Conservation (phyloP, 73 alveolate species). For the Stentor coeruleus region DNA sequence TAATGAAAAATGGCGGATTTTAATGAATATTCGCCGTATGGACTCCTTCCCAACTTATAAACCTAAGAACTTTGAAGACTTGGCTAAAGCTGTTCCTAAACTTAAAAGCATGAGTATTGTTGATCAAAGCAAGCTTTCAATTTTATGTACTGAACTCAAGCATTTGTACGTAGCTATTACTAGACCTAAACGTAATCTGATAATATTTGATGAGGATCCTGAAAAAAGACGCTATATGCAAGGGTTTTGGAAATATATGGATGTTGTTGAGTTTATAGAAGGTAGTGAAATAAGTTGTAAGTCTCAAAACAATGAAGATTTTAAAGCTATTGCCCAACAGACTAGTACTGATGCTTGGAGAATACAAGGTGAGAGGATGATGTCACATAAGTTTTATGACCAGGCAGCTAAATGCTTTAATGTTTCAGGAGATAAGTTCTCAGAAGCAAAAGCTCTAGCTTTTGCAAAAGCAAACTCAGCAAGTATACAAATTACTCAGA, state of each 20-base stretch:
- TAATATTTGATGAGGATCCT: conserved; percentile 72
- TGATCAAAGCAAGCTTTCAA: conserved; percentile 28
- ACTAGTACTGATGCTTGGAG: conserved; percentile 61
- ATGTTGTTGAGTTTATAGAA: conserved; percentile 41
- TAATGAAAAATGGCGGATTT: conserved; percentile 42
- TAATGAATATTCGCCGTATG: not conserved
- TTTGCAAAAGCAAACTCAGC: conserved; percentile 25
- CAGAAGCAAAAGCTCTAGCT: conserved; percentile 13
- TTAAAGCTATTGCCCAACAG: conserved; percentile 28
- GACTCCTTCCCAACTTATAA: not conserved
- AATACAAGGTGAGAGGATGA: conserved; percentile 65
- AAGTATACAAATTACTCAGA: not conserved
- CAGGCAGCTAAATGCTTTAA: conserved; percentile 74
- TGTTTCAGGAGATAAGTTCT: conserved; percentile 34
- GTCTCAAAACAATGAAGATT: not conserved
- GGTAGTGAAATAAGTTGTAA: conserved; percentile 28
- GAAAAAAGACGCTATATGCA: conserved; percentile 50
- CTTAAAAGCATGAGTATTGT: not conserved
- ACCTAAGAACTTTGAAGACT: not conserved
- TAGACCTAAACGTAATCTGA: conserved; percentile 74
- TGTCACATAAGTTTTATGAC: conserved; percentile 73
- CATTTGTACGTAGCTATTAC: conserved; percentile 84
- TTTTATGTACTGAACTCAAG: conserved; percentile 81
- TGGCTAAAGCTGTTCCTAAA: not conserved
- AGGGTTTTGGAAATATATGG: conserved; percentile 61